phyloP scores from a whole-genome alignment of 2,329 filamentous ascomycete species.

The Talaromyces sp. region DNA sequence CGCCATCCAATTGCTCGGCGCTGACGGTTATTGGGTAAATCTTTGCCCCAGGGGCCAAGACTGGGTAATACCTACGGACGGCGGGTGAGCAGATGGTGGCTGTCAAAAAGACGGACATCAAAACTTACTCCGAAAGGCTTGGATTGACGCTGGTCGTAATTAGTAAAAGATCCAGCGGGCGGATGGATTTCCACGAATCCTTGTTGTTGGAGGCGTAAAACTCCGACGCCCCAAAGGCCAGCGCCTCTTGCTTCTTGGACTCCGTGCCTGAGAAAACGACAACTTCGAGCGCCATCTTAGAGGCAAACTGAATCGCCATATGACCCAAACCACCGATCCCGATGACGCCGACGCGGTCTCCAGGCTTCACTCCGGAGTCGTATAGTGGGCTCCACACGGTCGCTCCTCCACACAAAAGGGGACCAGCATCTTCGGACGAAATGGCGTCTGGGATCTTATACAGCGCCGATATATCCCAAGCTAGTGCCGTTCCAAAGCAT shows the following conservation, averaged over 20 bases:
- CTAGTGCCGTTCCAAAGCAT: not conserved
- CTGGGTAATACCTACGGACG: not conserved
- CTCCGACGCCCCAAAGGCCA: constrained; percentile 50
- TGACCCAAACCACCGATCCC: constrained; percentile 69
- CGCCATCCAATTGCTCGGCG: not conserved
- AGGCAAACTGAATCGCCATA: constrained; percentile 67
- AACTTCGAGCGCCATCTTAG: constrained; percentile 64
- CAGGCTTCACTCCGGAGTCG: constrained; percentile 61
- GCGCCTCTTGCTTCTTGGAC: constrained; percentile 51
- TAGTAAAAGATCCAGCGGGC: not conserved
- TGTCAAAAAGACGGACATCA: not conserved
- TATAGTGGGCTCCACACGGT: constrained; percentile 55
- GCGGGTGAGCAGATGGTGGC: not conserved
- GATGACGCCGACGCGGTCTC: constrained; percentile 66
- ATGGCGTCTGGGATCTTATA: not conserved
- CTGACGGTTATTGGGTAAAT: not conserved
- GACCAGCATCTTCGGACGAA: constrained; percentile 22
- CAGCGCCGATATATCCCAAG: not conserved
- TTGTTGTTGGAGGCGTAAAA: constrained; percentile 56
- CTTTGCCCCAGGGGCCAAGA: not conserved
- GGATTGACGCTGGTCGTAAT: not conserved
- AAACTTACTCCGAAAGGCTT: not conserved
- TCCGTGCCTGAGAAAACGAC: constrained; percentile 52
- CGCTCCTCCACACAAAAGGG: constrained; percentile 37
- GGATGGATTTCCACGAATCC: not conserved